Base-by-base conservation (phyloP, 148 eudicot species). In the Pharnaceum exiguum region DNA sequence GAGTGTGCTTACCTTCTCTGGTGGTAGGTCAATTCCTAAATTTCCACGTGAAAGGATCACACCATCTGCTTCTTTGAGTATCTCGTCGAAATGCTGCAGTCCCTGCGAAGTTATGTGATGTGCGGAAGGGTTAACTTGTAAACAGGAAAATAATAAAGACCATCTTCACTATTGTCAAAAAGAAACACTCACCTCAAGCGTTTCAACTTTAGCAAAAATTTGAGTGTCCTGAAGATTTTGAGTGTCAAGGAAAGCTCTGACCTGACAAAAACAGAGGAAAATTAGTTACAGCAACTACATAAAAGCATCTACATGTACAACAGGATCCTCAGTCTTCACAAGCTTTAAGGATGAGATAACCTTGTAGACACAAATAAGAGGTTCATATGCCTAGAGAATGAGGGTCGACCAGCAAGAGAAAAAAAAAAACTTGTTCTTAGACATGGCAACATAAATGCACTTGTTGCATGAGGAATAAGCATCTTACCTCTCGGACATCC, bases 21-120 rank as follows among this genome's bases (percentile, higher is more conserved):
- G 84, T n/a, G 87, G 81, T 23, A 79, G 73, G 59, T 82, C 87
- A 51, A 82, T 76, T 43, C 87, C 87, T n/a, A 82, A 60, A 62
- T 77, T 82, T 37, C 87, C 87, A 44, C 87, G 74, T 31, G 87
- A 69, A 37, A 82, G 79, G 58, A 82, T 76, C 26, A 82, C 30
- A 43, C 84, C 87, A 62, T 82, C 87, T 31, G 87, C 81, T 74
- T 82, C 87, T 66, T 76, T 47, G 9, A 82, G 77, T 67, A 82
- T 82, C 66, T 76, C 81, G 54, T 82, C 87, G 55, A 82, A 82
- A 63, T 82, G 84, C 63, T 49, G 68, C 40, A 82, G 51, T 42
- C 87, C 87, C 83, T 81, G 70, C 18, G 31, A 57, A 26, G 43
- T 26, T 7, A 45, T 48, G 44, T 16, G 33, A 10, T 15, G 31